Evolutionary conservation across 805 yeast species (phyloP), one percentile per base, ranked within the genome.

Genomic region (Candida ficus): DNA sequence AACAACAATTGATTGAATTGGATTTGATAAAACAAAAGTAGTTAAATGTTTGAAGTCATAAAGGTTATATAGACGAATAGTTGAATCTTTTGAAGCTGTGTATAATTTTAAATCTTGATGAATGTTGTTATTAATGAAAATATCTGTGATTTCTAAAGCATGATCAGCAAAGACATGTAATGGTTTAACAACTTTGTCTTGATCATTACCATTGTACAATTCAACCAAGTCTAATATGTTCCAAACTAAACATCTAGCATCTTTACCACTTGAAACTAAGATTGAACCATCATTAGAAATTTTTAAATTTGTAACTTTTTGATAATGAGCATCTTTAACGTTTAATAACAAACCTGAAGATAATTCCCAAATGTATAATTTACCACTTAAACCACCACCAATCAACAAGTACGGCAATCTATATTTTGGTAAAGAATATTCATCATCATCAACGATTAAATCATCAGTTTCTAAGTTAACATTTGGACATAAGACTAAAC

Each of bases 291-390:
- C 84, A 11, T 63, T 47, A 1, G 84, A 65, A 52, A 84, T 77
- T 47, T 68, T 70, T 27, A 91, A 58, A 25, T 68, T 70, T 0
- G 81, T 71, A 7, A 88, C 73, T 7, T 72, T 68, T 62, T 91
- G 97, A 60, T 87, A 91, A 63, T 91, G 98, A 1, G 87, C 81
- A 37, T 85, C 90, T 54, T 77, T 78, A 4, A 78, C 95, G 35
- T 75, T 68, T 19, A 90, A 54, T 35, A 93, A 67, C 19, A 76
- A 62, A 0, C 98, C 98, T 2, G 93, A 82, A 9, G 71, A 61
- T 38, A 90, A 56, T 52, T 88, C 95, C 98, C 98, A 91, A 1
- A 90, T 60, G 55, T 84, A 84, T 13, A 93, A 47, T 48, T 80
- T 75, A 11, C 98, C 98, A n/a, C 81, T 55, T 43, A 67, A 57